Evolutionary conservation across 768 basidiomycete species (phyloP).

Genomic region (Boletus edulis): DNA sequence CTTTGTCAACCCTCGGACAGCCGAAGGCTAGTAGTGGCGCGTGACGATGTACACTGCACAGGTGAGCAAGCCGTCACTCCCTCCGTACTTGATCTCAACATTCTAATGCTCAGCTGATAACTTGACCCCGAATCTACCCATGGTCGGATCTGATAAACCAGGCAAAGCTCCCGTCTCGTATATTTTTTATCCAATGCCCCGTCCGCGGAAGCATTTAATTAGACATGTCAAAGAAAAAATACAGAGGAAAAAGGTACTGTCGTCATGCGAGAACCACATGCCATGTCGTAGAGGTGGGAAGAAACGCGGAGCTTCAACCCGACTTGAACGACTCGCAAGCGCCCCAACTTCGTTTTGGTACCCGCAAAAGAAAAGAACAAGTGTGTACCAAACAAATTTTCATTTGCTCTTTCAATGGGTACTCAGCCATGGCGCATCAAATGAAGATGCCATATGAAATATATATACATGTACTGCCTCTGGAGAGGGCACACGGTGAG

Average conservation of each 20-base stretch:
- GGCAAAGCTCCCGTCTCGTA: neutral
- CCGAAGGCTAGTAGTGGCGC: neutral
- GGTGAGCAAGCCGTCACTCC: neutral
- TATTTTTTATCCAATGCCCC: neutral
- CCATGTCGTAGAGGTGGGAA: constrained; percentile 10
- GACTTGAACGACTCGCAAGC: neutral
- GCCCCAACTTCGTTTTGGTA: neutral
- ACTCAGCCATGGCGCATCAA: constrained; percentile 16
- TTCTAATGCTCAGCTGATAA: constrained; percentile 2
- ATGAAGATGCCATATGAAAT: neutral
- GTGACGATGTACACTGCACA: neutral
- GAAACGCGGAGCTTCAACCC: neutral
- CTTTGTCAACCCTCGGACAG: neutral
- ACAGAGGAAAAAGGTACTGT: constrained; percentile 7
- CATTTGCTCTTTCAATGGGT: neutral
- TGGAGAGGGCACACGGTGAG: neutral
- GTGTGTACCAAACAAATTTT: constrained; percentile 2
- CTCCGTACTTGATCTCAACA: neutral
- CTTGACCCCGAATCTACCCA: neutral
- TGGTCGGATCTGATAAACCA: constrained; percentile 8
- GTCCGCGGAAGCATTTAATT: constrained; percentile 6
- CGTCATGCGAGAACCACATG: constrained; percentile 7
- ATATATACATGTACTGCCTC: constrained; percentile 12
- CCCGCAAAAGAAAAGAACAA: neutral
- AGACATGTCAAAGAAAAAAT: neutral